A percentile compares a stretch with the other conserved stretches of the same genome.
Conservation (phyloP, 2,329 filamentous ascomycete genomes). For the Exophiala lecanii-corni region DNA sequence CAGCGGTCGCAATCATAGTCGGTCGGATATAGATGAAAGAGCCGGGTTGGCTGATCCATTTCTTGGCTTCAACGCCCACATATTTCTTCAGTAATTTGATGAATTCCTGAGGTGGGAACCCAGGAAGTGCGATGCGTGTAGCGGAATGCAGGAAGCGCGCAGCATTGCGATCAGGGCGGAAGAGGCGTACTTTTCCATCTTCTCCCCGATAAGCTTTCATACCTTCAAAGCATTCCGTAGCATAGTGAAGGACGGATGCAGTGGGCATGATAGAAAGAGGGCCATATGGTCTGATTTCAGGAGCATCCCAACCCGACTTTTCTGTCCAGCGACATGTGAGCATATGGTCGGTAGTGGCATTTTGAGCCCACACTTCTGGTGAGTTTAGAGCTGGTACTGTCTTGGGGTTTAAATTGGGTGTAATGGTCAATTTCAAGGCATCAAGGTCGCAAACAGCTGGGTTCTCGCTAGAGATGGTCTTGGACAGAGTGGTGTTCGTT, state of each 20-base stretch:
- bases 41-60: conserved; percentile 39
- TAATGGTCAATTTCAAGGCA: conserved; percentile 37
- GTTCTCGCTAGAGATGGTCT: conserved; percentile 16
- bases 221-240: conserved; percentile 87
- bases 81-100: conserved; percentile 70
- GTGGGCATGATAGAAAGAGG: conserved; percentile 75
- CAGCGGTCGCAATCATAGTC: conserved; percentile 77
- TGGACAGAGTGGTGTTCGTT: conserved; percentile 19
- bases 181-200: conserved; percentile 69
- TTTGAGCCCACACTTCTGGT: conserved; percentile 37
- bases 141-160: conserved; percentile 55
- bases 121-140: conserved; percentile 66
- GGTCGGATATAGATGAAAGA: conserved; percentile 80
- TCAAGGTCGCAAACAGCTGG: conserved; percentile 32
- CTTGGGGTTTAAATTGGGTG: conserved; percentile 33
- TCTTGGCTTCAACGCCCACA: conserved; percentile 25
- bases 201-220: conserved; percentile 66
- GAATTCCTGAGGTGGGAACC: conserved; percentile 66
- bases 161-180: conserved; percentile 71
- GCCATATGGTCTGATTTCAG: conserved; percentile 71
- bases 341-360: conserved; percentile 78
- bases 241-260: conserved; percentile 78
- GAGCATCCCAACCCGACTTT: conserved; percentile 64
- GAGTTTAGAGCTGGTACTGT: conserved; percentile 37
- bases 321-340: conserved; percentile 66